phyloP scores from a whole-genome alignment of 805 yeast genomes.

The Starmera pachycereana region DNA sequence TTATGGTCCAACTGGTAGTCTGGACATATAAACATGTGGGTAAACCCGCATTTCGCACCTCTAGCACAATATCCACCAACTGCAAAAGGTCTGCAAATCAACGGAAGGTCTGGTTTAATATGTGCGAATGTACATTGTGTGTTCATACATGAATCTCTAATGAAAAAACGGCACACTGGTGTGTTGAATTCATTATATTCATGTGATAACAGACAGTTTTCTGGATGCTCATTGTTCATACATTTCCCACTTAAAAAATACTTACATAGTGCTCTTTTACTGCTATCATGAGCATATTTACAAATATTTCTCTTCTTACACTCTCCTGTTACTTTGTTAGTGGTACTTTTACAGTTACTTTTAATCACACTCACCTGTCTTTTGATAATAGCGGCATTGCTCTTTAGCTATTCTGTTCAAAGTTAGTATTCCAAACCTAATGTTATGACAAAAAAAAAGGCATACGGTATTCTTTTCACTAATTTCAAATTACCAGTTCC shows the following conservation, averaged over 20 bases:
- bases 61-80: conserved; percentile 57
- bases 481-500: conserved; percentile 20
- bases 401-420: conserved; percentile 10
- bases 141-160: conserved; percentile 37
- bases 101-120: conserved; percentile 29
- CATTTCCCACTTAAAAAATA: conserved; percentile 39
- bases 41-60: conserved; percentile 46
- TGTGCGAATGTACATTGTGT: conserved; percentile 41
- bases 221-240: conserved; percentile 11
- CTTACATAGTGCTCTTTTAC: conserved; percentile 46
- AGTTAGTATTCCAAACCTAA: not conserved
- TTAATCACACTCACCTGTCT: conserved; percentile 9
- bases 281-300: conserved; percentile 39
- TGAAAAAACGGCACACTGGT: conserved; percentile 44
- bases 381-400: conserved; percentile 19
- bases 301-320: conserved; percentile 47
- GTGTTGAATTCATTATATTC: conserved; percentile 48
- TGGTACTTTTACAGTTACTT: not conserved
- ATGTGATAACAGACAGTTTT: conserved; percentile 48
- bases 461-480: conserved; percentile 8
- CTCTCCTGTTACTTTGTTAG: conserved; percentile 25
- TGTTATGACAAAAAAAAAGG: not conserved
- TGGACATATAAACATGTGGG: conserved; percentile 59
- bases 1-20: conserved; percentile 51
- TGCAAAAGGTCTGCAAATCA: conserved; percentile 60